Base-by-base conservation (phyloP, 106 monocot genomes). In the Phalaenopsis aphrodite region DNA sequence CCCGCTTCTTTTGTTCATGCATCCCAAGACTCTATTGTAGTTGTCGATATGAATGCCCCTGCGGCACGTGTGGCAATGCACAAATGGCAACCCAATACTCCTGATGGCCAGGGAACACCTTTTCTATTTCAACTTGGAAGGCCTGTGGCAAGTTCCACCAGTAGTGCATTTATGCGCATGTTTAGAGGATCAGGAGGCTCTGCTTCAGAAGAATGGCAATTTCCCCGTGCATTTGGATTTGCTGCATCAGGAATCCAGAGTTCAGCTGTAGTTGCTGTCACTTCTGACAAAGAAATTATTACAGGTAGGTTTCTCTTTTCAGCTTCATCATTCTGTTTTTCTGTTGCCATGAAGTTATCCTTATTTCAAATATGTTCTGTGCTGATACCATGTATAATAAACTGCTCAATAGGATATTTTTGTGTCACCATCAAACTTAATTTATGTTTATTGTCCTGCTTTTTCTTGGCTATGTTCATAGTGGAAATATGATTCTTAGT, bases 41-140 rank as follows among this genome's bases (percentile, higher is more conserved):
- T 99, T 78, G 87, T 99, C 18, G 99, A 99, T 88, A 78, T 75
- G 72, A 84, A 90, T 83, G 91, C 83, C 61, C 99, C 99, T 72
- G 91, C 89, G 47, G 92, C 91, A 75, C 81, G 81, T 86, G 88
- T 99, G 55, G 95, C 95, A 75, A 76, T 87, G 67, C 99, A 99
- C 75, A 94, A 91, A 78, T 99, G 99, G 99, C 99, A 99, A 79
- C 93, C 99, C 76, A 95, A 95, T 78, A 95, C 94, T 79, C 99
- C 99, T 42, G 95, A 95, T 93, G 99, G 95, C 3, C 93, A 93
- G 49, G 95, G 99, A 71, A 88, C 86, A 65, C 99, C 99, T 49
- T 99, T 95, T 80, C 85, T 88, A 16, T 99, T 99, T 85, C 93
- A 92, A 56, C 99, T 89, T 83, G 99, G 99, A 41, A 94, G 88